Base-by-base conservation (phyloP, 2,329 filamentous ascomycete species). In the Stemphylium lycopersici region DNA sequence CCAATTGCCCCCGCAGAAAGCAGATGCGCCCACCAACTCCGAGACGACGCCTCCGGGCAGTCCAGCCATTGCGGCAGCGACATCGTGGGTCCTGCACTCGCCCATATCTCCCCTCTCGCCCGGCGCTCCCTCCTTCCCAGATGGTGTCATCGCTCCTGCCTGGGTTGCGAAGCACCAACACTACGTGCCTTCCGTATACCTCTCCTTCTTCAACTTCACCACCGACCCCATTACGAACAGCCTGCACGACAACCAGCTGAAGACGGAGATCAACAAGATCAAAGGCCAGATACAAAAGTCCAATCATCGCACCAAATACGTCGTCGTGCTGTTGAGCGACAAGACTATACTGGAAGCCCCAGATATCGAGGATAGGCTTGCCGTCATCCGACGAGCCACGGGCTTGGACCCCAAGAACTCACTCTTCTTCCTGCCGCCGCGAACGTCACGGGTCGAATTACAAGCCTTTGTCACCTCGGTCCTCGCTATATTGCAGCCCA, bases 81-180 rank as follows among this genome's bases (percentile, higher is more conserved):
- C 67, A 13, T 71, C 69, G 42, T 78, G 76, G 55, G 79, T 87
- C n/a, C 79, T 96, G 4, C 93, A 98, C 75, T 98, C 95, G 11
- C 91, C 93, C 1, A 87, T 96, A 62, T 98, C 95, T 2, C 95
- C 93, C 0, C 81, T 98, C 26, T 95, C 90, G 34, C 92, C 93
- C 3, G 84, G 83, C 6, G 96, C 93, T 6, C 81, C 86, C 2
- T 83, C 96, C 2, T 98, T 95, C 70, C 93, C 93, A 6, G 95
- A 98, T 76, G 95, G 93, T 4, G 80, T 97, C 54, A 86, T 97
- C 72, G 87, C 92, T 56, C 83, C 88, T 16, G 77, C 85, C 56
- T 99, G 93, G 93, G 81, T 96, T 49, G 84, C 85, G 55, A 99
- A 98, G 73, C 93, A 98, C 72, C 93, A 96, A 70, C 81, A 89